Percentiles rank a stretch among this genome's conserved stretches.
These are phyloP conservation scores for Achaetomiella virescens DNA, from an alignment of 495 filamentous ascomycete genomes.

Conservation along the genomic window DNA sequence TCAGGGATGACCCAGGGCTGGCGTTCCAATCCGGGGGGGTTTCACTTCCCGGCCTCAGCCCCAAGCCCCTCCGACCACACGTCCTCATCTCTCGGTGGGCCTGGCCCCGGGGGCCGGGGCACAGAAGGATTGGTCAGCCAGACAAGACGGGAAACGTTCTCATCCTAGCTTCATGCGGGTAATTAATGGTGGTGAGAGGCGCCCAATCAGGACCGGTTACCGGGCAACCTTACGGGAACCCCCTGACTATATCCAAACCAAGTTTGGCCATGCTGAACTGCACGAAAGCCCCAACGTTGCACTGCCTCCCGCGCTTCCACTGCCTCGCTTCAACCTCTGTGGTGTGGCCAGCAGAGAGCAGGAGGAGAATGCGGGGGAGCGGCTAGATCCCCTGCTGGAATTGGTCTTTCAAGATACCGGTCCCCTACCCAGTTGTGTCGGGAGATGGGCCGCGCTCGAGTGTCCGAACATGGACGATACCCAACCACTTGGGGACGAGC, in stretches of 20 bases:
- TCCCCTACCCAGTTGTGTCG: too few species aligned
- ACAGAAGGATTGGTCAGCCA: too few species aligned
- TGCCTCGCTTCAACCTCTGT: neutral
- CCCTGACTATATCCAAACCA: neutral
- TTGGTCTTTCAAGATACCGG: too few species aligned
- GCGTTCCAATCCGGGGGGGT: too few species aligned
- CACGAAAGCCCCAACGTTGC: neutral
- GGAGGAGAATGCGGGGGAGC: too few species aligned
- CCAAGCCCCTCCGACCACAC: neutral
- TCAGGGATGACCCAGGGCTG: too few species aligned
- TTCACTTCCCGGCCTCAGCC: neutral
- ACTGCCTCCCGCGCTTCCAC: neutral
- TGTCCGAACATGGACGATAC: too few species aligned
- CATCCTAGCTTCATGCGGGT: neutral
- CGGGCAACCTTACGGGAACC: neutral
- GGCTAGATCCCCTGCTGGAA: too few species aligned
- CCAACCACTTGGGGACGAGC: too few species aligned
- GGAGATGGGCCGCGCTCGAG: too few species aligned
- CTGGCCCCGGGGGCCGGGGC: neutral
- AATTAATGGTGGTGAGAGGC: neutral
- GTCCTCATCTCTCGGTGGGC: neutral
- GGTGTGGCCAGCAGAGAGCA: too few species aligned
- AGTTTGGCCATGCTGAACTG: slow-evolving; percentile 3
- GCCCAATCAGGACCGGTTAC: neutral
- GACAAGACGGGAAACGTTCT: neutral